Conservation (phyloP, 176 grass and related monocot species). For the Phragmites australis region DNA sequence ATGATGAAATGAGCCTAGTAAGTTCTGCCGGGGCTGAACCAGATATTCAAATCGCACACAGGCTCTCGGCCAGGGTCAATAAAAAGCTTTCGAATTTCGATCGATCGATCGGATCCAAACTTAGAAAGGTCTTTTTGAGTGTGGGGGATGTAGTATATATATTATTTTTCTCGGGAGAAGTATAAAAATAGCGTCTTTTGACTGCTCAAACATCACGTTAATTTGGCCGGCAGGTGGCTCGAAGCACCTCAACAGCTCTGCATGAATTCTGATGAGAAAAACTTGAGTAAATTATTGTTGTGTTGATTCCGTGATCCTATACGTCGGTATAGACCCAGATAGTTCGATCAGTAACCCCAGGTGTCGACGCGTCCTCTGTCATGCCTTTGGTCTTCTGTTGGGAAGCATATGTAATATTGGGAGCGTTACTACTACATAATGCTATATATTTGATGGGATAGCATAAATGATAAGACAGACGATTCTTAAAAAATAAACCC, state of each 20-base stretch:
- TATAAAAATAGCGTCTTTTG: neutral
- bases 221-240: neutral
- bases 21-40: neutral
- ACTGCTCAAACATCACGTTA: too few species aligned
- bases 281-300: neutral
- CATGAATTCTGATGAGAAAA: neutral
- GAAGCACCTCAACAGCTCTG: neutral
- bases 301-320: neutral
- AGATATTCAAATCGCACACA: neutral
- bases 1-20: neutral
- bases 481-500: too few species aligned
- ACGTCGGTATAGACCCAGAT: neutral
- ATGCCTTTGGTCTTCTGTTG: neutral
- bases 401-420: conserved; percentile 37
- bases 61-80: neutral
- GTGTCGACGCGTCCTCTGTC: neutral
- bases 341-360: neutral
- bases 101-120: too few species aligned
- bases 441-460: too few species aligned
- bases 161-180: neutral
- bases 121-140: neutral
- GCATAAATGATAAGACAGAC: too few species aligned
- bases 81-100: neutral
- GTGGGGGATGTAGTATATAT: neutral
- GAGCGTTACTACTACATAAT: too few species aligned